These are phyloP conservation scores for Candida tallmaniae DNA, from an alignment of 805 yeast genomes.

Conservation along the genomic window DNA sequence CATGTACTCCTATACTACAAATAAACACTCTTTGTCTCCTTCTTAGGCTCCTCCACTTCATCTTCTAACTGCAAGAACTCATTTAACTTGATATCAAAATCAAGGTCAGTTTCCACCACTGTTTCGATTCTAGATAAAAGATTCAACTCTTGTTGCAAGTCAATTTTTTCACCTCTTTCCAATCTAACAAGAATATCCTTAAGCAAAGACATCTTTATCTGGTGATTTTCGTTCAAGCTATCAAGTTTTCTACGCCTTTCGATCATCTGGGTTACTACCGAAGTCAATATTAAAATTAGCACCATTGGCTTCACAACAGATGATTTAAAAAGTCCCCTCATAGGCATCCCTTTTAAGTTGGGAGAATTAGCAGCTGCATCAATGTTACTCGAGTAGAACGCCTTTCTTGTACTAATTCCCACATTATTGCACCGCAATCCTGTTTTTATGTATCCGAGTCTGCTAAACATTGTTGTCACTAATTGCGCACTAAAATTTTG, in stretches of 20 bases:
- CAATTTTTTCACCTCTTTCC: conserved; percentile 33
- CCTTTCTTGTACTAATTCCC: too few relatives aligned
- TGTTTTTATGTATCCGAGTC: too few relatives aligned
- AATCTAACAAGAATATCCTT: conserved; percentile 27
- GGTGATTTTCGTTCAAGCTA: conserved; percentile 35
- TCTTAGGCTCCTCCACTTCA: conserved; percentile 5
- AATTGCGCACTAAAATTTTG: not conserved
- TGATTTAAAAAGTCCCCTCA: conserved; percentile 25
- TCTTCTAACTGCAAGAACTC: conserved; percentile 30
- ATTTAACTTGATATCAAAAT: conserved; percentile 36
- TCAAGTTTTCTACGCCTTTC: conserved; percentile 42
- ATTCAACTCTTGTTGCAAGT: conserved; percentile 37
- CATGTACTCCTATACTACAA: too few relatives aligned
- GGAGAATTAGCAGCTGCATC: too few relatives aligned
- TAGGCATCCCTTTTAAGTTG: conserved; percentile 1
- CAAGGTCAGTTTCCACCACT: conserved; percentile 21
- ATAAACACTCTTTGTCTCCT: not conserved
- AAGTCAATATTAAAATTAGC: conserved; percentile 35
- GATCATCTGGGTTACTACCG: conserved; percentile 47
- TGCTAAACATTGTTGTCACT: not conserved
- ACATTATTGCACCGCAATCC: too few relatives aligned
- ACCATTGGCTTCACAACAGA: conserved; percentile 36
- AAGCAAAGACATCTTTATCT: conserved; percentile 28
- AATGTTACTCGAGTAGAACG: too few relatives aligned
- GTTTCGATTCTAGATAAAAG: conserved; percentile 27